These are phyloP conservation scores for Cydonia oblonga DNA, from an alignment of 331 rosid species.

Conservation along the genomic window DNA sequence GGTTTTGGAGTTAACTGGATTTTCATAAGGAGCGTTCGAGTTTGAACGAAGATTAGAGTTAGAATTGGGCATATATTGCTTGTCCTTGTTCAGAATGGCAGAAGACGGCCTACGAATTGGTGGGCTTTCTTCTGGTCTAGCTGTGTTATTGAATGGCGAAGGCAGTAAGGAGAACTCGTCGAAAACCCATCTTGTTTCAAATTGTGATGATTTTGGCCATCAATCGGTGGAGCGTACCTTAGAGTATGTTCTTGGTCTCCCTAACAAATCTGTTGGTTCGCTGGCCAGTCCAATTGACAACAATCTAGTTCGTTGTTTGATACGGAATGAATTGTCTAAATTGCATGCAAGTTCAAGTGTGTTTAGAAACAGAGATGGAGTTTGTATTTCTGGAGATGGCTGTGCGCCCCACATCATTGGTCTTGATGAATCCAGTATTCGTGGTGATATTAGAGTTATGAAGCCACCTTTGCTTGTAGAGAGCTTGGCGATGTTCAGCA, in stretches of 20 bases:
- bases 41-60: conserved; percentile 12
- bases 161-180: conserved; percentile 42
- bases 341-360: conserved; percentile 13
- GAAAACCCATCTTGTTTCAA: conserved; percentile 55
- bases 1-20: conserved; percentile 10
- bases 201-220: conserved; percentile 62
- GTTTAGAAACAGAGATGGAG: conserved; percentile 34
- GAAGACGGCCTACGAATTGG: conserved; percentile 66
- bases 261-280: conserved; percentile 50
- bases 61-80: conserved; percentile 22
- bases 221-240: conserved; percentile 83
- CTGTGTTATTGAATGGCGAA: conserved; percentile 61
- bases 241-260: conserved; percentile 79
- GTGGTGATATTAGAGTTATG: conserved; percentile 61
- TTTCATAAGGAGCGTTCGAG: background rate
- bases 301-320: conserved; percentile 32
- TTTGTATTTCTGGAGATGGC: conserved; percentile 30
- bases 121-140: conserved; percentile 93
- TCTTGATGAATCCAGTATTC: conserved; percentile 57
- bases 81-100: conserved; percentile 33
- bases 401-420: conserved; percentile 34
- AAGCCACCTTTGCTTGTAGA: conserved; percentile 61
- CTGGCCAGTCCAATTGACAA: conserved; percentile 46
- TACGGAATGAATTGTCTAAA: conserved; percentile 42
- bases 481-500: conserved; percentile 87